A percentile compares a stretch with the other conserved stretches of the same genome.
These are phyloP conservation scores for Plasmodium falciparum DNA, from an alignment of 169 alveolate species.

Conservation along the genomic window DNA sequence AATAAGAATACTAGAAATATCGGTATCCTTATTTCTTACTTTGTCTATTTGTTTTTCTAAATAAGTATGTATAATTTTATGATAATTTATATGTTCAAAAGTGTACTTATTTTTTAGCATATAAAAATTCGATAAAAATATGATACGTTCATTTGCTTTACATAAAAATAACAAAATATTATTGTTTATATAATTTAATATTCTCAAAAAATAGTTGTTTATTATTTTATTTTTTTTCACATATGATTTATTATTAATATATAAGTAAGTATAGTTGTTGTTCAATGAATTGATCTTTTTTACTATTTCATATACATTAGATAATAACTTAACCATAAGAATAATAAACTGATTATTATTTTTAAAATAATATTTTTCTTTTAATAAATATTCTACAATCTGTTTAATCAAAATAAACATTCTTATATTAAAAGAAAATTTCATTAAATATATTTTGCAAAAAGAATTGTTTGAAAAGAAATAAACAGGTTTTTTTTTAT, in stretches of 20 bases:
- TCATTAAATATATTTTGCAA: slow-evolving; percentile 10
- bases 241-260: slow-evolving; percentile 3
- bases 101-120: slow-evolving; percentile 32
- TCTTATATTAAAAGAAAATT: slow-evolving; percentile 36
- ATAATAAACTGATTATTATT: neutral
- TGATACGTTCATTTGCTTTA: neutral
- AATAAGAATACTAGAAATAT: neutral
- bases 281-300: slow-evolving; percentile 16
- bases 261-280: slow-evolving; percentile 47
- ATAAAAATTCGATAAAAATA: slow-evolving; percentile 27
- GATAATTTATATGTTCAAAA: slow-evolving; percentile 11
- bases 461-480: slow-evolving; percentile 24
- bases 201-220: slow-evolving; percentile 39
- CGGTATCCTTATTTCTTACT: neutral
- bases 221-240: slow-evolving; percentile 28
- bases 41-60: slow-evolving; percentile 6
- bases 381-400: slow-evolving; percentile 18
- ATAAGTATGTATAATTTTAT: neutral
- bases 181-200: slow-evolving; percentile 25
- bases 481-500: slow-evolving; percentile 9
- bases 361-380: neutral
- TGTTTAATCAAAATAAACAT: slow-evolving; percentile 40
- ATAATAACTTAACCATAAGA: slow-evolving; percentile 16
- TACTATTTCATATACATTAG: slow-evolving; percentile 30
- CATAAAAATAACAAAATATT: slow-evolving; percentile 22